Conservation (phyloP, 2,329 filamentous ascomycete genomes). For the Stachybotrys chlorohalonatus region DNA sequence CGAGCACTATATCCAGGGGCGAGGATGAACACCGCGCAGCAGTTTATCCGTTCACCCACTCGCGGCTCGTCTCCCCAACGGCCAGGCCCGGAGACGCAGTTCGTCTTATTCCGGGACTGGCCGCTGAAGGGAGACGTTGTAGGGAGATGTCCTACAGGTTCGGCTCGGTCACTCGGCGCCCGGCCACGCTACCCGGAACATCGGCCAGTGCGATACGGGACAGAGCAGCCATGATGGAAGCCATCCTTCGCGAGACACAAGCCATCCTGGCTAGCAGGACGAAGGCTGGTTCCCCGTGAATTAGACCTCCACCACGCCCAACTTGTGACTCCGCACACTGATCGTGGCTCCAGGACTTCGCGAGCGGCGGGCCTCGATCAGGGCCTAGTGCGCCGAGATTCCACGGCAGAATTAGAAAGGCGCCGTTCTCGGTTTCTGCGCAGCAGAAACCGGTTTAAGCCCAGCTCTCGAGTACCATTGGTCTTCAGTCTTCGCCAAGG, state of each 20-base stretch:
- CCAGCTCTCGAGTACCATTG: not conserved
- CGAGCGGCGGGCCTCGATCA: not conserved
- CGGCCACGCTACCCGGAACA: not conserved
- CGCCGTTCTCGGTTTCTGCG: conserved; percentile 11
- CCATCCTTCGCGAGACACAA: not conserved
- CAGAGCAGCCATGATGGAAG: not conserved
- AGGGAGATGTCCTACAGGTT: conserved; percentile 18
- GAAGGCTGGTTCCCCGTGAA: conserved; percentile 1
- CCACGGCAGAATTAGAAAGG: conserved; percentile 1
- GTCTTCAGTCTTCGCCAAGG: conserved; percentile 11
- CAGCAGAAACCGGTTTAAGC: conserved; percentile 17
- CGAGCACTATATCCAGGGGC: conserved; percentile 5
- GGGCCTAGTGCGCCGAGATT: not conserved
- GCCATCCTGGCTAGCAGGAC: not conserved
- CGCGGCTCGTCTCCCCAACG: conserved; percentile 6
- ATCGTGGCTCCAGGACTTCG: not conserved
- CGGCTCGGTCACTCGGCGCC: conserved; percentile 10
- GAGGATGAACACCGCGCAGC: conserved; percentile 10
- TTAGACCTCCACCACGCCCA: conserved; percentile 10
- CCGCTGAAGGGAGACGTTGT: conserved; percentile 8
- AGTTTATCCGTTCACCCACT: conserved; percentile 7
- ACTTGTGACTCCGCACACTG: not conserved
- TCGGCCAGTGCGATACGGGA: not conserved
- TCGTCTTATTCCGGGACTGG: not conserved
- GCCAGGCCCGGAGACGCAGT: not conserved